Base-by-base conservation (phyloP, 257 asterid species). In the Jasminum sambac region DNA sequence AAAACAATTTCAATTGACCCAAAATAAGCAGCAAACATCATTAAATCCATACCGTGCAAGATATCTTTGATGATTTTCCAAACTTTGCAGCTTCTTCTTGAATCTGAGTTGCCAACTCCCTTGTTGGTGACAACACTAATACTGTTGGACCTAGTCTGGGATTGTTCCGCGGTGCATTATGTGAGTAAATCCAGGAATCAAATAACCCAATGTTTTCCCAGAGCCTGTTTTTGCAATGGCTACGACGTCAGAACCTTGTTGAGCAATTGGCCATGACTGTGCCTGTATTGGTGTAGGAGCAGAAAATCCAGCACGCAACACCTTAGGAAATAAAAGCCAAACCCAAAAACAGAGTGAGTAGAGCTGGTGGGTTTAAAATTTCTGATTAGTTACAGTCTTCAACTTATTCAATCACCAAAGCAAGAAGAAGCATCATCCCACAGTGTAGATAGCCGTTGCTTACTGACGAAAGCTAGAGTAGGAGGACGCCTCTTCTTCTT, bases 191-290 rank as follows among this genome's bases (percentile, higher is more conserved):
- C 91, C 95, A 78, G 98, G 99, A 71, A 95, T 82, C 78, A 95
- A 84, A 86, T 91, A 95, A 74, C 99, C 99, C 78, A 95, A 74
- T 0, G 99, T 95, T 75, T 95, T 95, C 67, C 99, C 99, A 2
- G 99, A 95, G 44, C 99, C 99, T 36, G 99, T 95, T 89, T 95
- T 95, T 36, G 99, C 99, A 84, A 95, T 86, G 68, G 99, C 99
- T 71, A 95, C 99, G 61, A 95, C 86, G 74, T 95, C 98, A 38
- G 90, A 94, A 25, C 96, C 97, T 76, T 85, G 86, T 63, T 89
- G 79, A 68, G 96, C 99, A 83, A 95, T 81, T 16, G 99, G 99
- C 99, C 99, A 95, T 21, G 99, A 89, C 52, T 95, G 98, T 17
- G 99, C 99, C 87, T 95, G 99, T 57, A 95, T 95, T 11, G 99